Evolutionary conservation across 2,329 filamentous ascomycete genomes (phyloP), one percentile per base, ranked within the genome.

Genomic region (Beauveria scarabaeidicola): DNA sequence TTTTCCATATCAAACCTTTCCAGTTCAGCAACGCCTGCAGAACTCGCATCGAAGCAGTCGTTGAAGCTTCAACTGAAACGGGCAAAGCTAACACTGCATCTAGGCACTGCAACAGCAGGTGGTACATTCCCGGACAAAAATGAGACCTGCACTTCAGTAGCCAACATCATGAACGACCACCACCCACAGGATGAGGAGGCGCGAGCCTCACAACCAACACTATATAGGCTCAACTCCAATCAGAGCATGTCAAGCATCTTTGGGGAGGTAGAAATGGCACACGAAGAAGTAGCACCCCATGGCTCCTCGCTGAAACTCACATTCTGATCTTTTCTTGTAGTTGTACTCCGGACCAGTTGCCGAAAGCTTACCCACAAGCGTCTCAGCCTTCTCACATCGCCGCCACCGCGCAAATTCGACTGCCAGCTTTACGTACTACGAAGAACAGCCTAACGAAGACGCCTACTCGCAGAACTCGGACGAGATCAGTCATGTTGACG

Each of bases 241-340:
- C 79, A 85, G 67, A 91, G 88, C 75, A 85, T 81, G 73, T 80
- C 86, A 40, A 96, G 90, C 74, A 87, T 97, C 66, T 87, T 96
- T 66, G 91, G 91, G 65, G 91, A 96, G 73, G 92, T 97, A n/a
- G 93, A 97, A 72, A 97, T 99, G 94, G 93, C 94, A 21, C 91
- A 95, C 55, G 90, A 96, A 71, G 93, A 97, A 83, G 90, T 94
- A 67, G 38, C 27, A 3, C 10, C 7, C 15, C 1, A 6, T 38
- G 27, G 9, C 5, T 58, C 2, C 23, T 38, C n/a, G 4, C 38
- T 15, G n/a, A n/a, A 38, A 1, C n/a, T 43, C 23, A 19, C 23
- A 32, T 29, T 5, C 46, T 58, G 13, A 58, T 15, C 11, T 38
- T 8, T 19, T 21, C 25, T 67, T 52, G 40, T 60, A 85, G 81